Conservation (phyloP, 768 basidiomycete genomes). For the Trametes cingulata region DNA sequence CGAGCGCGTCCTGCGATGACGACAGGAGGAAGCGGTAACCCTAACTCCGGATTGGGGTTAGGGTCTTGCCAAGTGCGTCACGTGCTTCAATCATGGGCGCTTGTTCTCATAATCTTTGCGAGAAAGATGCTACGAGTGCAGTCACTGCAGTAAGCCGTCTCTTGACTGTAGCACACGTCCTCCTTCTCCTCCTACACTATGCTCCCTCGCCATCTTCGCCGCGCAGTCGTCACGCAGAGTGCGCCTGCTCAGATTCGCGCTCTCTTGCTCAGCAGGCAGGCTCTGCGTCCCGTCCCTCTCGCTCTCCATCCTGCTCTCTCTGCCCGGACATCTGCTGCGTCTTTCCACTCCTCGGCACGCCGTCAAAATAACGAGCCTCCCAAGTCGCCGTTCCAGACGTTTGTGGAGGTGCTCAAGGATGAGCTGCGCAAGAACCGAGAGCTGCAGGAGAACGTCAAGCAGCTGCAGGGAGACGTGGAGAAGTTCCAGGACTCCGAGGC, state of each 20-base stretch:
- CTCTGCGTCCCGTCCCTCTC: slow-evolving; percentile 28
- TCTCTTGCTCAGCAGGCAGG: slow-evolving; percentile 24
- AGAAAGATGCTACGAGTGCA: slow-evolving; percentile 12
- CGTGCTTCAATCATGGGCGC: not conserved
- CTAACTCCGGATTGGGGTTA: slow-evolving; percentile 1
- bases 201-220: slow-evolving; percentile 51
- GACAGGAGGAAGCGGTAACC: not conserved
- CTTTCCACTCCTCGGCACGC: slow-evolving; percentile 66
- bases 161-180: not conserved
- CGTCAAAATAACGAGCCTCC: slow-evolving; percentile 63
- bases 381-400: slow-evolving; percentile 94
- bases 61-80: not conserved
- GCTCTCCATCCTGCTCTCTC: slow-evolving; percentile 32
- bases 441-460: slow-evolving; percentile 94
- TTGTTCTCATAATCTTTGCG: slow-evolving; percentile 20
- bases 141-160: not conserved
- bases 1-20: not conserved
- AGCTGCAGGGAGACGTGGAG: slow-evolving; percentile 96
- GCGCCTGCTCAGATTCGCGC: slow-evolving; percentile 27
- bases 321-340: slow-evolving; percentile 15
- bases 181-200: slow-evolving; percentile 28
- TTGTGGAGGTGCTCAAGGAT: slow-evolving; percentile 90
- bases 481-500: slow-evolving; percentile 97
- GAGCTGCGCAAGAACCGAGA: slow-evolving; percentile 94
- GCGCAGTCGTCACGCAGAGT: slow-evolving; percentile 36